Conservation (phyloP, 2,329 filamentous ascomycete species). For the Cladosporium cucumerinum region DNA sequence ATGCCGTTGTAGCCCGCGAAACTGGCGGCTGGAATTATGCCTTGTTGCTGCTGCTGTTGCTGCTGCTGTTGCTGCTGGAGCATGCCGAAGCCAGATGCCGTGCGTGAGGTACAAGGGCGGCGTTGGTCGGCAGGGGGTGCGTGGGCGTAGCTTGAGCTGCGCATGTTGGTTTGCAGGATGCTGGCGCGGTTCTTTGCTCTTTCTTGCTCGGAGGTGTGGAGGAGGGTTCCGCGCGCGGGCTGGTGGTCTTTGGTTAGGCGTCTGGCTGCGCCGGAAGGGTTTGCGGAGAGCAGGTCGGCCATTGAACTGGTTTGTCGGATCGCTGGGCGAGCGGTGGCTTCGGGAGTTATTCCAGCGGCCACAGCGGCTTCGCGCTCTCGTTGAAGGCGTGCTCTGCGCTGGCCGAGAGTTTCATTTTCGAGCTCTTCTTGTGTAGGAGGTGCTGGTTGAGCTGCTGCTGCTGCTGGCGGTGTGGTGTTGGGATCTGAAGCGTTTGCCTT, state of each 20-base stretch:
- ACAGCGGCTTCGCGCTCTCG: constrained; percentile 56
- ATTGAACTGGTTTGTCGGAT: constrained; percentile 51
- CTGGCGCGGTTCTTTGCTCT: constrained; percentile 38
- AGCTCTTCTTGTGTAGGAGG: constrained; percentile 34
- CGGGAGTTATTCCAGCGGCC: constrained; percentile 37
- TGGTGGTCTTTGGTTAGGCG: constrained; percentile 21
- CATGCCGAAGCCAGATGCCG: constrained; percentile 5
- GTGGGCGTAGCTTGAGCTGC: constrained; percentile 28
- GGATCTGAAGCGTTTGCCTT: constrained; percentile 27
- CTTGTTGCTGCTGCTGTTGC: constrained; percentile 12
- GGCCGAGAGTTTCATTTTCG: constrained; percentile 75
- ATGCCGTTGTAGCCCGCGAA: constrained; percentile 18
- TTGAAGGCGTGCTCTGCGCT: constrained; percentile 70
- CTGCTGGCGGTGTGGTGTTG: not conserved
- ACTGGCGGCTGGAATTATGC: constrained; percentile 15
- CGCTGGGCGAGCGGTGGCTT: constrained; percentile 40
- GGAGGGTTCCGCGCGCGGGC: constrained; percentile 37
- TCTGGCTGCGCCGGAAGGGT: constrained; percentile 25
- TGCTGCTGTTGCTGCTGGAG: not conserved
- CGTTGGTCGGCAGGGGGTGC: constrained; percentile 35
- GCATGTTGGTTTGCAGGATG: constrained; percentile 34
- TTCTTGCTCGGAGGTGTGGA: constrained; percentile 32
- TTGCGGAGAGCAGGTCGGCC: constrained; percentile 58
- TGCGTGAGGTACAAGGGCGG: constrained; percentile 15
- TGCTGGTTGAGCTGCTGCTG: not conserved